Evolutionary conservation across 768 basidiomycete genomes (phyloP), one percentile per base, ranked within the genome.

Genomic region (Clitopilus hobsonii): DNA sequence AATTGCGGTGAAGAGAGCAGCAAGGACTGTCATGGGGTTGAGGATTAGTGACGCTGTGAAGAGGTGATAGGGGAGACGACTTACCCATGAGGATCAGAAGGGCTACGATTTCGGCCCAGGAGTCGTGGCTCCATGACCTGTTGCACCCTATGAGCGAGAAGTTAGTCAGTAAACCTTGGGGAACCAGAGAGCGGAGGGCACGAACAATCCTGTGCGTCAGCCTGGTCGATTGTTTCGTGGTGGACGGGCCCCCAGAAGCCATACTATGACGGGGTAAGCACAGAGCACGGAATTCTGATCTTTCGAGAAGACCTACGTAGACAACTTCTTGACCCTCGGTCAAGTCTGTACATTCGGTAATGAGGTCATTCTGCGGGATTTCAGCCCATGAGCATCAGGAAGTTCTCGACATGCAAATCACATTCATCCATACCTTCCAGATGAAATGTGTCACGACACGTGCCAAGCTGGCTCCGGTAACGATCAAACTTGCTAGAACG

Each of bases 31-130:
- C 30, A 51, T 2, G 22, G 30, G 49, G 25, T 45, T 28, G 45
- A 20, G 32, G 28, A 38, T 45, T 29, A 54, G 38, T 29, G 49
- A 53, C 36, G 20, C 5, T 5, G 13, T 28, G 47, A 51, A 52
- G 41, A n/a, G 23, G 22, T 45, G 16, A 56, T 16, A 36, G 23
- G 8, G 20, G 23, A 51, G 2, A 36, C 25, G 1, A 67, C 85
- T 59, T 66, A 91, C 91, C 22, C 32, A 80, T 71, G 23, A 79
- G 77, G 24, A 87, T 63, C 32, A 93, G 62, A 32, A 91, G 74
- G 41, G 77, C 75, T 26, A 90, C 59, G 58, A 94, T 83, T 61
- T 87, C 80, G 2, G 78, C 71, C 82, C 84, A 86, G 0, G 89
- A 89, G 56, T 82, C 81, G 32, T 75, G 83, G 58, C 69, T 73